phyloP scores from a whole-genome alignment of 129 eudicot genomes.

The Escallonia rubra region DNA sequence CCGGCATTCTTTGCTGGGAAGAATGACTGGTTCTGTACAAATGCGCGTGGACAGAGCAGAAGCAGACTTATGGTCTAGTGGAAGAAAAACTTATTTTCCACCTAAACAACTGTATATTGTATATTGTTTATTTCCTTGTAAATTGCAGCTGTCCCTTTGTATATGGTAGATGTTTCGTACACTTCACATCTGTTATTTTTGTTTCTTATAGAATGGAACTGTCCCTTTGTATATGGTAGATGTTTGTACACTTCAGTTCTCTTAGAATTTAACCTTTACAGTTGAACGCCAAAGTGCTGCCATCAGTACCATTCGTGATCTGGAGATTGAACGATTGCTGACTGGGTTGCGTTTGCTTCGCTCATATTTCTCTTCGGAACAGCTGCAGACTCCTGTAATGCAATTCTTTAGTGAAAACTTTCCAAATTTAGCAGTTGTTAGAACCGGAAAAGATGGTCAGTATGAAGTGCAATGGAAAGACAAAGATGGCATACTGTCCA shows the following conservation, averaged over 20 bases:
- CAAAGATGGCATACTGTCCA: conserved; percentile 29
- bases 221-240: too few species aligned
- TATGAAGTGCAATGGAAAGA: conserved; percentile 56
- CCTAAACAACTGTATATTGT: neutral
- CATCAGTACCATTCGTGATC: conserved; percentile 62
- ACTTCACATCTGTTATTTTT: neutral
- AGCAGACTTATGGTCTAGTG: too few species aligned
- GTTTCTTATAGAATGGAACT: neutral
- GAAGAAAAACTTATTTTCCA: neutral
- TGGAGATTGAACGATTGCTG: conserved; percentile 52
- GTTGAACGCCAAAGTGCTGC: conserved; percentile 69
- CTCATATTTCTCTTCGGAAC: conserved; percentile 55
- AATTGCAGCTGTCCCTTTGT: too few species aligned
- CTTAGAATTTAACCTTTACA: conserved; percentile 5
- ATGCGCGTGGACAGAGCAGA: too few species aligned
- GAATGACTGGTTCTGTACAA: too few species aligned
- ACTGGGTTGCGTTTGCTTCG: conserved; percentile 57
- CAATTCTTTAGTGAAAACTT: conserved; percentile 62
- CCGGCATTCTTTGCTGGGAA: too few species aligned
- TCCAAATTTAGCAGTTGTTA: conserved; percentile 46
- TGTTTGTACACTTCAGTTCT: neutral
- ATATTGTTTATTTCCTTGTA: neutral
- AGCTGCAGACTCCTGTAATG: conserved; percentile 45
- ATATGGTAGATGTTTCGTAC: too few species aligned
- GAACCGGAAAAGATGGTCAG: conserved; percentile 32